phyloP scores from a whole-genome alignment of 306 rosid genomes.

The Argentina anserina region DNA sequence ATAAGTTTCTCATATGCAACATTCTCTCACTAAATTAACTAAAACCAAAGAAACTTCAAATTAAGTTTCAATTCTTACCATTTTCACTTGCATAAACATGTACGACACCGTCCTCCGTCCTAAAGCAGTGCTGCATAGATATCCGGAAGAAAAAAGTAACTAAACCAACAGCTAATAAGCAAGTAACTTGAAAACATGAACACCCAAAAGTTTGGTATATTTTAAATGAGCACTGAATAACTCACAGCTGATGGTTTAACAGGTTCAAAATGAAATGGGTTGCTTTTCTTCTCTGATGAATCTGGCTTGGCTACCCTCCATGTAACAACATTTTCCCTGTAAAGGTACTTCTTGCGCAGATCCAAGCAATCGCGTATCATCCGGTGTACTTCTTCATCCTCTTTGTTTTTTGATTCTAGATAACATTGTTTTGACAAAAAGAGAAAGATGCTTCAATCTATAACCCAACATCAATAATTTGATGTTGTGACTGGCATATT shows the following conservation, averaged over 20 bases:
- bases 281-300: slow-evolving; percentile 19
- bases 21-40: slow-evolving; percentile 10
- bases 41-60: slow-evolving; percentile 2
- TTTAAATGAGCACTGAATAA: neutral
- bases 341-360: slow-evolving; percentile 36
- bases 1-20: slow-evolving; percentile 17
- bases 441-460: neutral
- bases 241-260: slow-evolving; percentile 37
- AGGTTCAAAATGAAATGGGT: slow-evolving; percentile 41
- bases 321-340: slow-evolving; percentile 31
- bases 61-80: slow-evolving; percentile 39
- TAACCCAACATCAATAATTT: neutral
- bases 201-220: slow-evolving; percentile 15
- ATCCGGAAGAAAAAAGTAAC: slow-evolving; percentile 8
- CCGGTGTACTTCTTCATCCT: slow-evolving; percentile 37
- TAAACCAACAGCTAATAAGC: slow-evolving; percentile 15
- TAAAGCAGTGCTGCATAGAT: slow-evolving; percentile 55
- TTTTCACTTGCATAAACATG: slow-evolving; percentile 61
- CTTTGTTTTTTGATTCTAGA: slow-evolving; percentile 29
- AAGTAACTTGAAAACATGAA: slow-evolving; percentile 5
- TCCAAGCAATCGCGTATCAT: slow-evolving; percentile 40
- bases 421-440: neutral
- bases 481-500: neutral
- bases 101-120: slow-evolving; percentile 71
- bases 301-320: slow-evolving; percentile 23